These are phyloP conservation scores for Allium fistulosum DNA, from an alignment of 106 monocot genomes.

Conservation along the genomic window DNA sequence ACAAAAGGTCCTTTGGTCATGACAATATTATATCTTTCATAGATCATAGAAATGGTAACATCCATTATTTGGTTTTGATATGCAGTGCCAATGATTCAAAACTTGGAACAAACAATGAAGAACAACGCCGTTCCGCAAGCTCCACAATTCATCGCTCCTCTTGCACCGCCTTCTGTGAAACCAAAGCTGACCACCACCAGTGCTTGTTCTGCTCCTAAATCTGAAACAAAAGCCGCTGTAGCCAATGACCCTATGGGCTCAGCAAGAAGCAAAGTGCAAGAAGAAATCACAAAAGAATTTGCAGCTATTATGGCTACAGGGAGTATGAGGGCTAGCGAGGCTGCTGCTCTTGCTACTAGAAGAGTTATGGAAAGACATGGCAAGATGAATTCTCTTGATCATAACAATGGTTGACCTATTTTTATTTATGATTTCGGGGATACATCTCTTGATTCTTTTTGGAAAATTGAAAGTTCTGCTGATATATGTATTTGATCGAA, in stretches of 20 bases:
- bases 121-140: constrained; percentile 41
- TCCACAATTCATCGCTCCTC: constrained; percentile 32
- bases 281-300: constrained; percentile 85
- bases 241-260: constrained; percentile 40
- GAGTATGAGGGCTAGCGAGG: constrained; percentile 74
- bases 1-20: too few species aligned
- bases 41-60: too few species aligned
- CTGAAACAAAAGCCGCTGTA: neutral
- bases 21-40: too few species aligned
- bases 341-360: constrained; percentile 83
- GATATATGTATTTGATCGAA: too few species aligned
- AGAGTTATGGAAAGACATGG: constrained; percentile 88
- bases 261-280: constrained; percentile 61
- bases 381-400: constrained; percentile 7
- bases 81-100: constrained; percentile 66
- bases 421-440: too few species aligned
- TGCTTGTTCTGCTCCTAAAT: neutral
- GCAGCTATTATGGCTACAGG: constrained; percentile 82
- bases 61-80: constrained; percentile 30
- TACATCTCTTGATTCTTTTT: too few species aligned
- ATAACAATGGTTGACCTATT: too few species aligned
- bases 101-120: constrained; percentile 51
- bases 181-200: neutral
- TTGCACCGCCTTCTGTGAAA: neutral
- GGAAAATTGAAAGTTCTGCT: too few species aligned